Evolutionary conservation across 225 moss, liverwort and hornwort genomes (phyloP), one percentile per base, ranked within the genome.

Genomic region (Lunularia cruciata): DNA sequence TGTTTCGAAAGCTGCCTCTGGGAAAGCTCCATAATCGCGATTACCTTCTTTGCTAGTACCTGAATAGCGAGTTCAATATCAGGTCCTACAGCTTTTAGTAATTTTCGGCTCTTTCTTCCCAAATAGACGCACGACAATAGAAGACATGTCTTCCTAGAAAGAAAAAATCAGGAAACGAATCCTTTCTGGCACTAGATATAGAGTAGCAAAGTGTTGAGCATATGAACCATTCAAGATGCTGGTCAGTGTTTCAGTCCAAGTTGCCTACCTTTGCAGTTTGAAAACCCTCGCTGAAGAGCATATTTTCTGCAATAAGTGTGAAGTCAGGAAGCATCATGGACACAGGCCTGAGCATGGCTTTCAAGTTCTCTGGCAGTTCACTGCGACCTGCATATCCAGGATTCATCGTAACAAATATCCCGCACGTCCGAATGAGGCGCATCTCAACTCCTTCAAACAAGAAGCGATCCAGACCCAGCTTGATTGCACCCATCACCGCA

Each of bases 321-420:
- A 91, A 92, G 73, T 92, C 91, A 9, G 91, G 91, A 83, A 89
- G 87, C 91, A 92, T 92, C 91, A 92, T 92, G 55, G 91, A 87
- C 25, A 89, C 89, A n/a, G 91, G 91, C 73, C 91, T 76, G 40
- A 92, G 82, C 87, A 92, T 89, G 9, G 91, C 91, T 73, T 92
- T 92, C 5, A 92, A 75, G 58, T 92, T 92, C 53, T 92, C 91
- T 0, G 91, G 91, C 47, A 92, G 56, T 56, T 92, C 91, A 79
- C 89, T 89, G n/a, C 89, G 85, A 8, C 91, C 91, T 34, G 89
- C 91, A 63, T 92, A 92, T 19, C 91, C 91, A 57, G 91, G 91
- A 62, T 92, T 92, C 91, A 92, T 92, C 4, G 91, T 92, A 35
- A 91, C 91, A 81, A 91, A 91, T 51, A 91, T 91, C 51, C 91